Conservation (phyloP, 2,329 filamentous ascomycete genomes). For the Keithomyces neogunnii region DNA sequence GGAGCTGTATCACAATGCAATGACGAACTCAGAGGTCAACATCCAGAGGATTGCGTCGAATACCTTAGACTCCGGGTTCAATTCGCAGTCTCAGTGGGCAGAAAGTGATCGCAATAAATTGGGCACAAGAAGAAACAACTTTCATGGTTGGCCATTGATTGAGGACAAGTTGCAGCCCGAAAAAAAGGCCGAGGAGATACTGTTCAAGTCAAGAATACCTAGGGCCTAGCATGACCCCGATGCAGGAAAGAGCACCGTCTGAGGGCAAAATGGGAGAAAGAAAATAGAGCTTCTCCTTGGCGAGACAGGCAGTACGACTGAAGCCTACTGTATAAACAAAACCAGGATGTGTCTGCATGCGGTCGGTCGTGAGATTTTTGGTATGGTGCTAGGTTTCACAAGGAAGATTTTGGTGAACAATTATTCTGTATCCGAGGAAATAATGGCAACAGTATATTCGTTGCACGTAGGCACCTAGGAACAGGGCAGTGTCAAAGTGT, state of each 20-base stretch:
- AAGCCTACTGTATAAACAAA: too few species aligned
- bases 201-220: background rate
- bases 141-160: background rate
- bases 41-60: background rate
- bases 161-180: conserved; percentile 14
- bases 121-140: background rate
- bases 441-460: too few species aligned
- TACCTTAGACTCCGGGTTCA: background rate
- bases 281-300: background rate
- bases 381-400: too few species aligned
- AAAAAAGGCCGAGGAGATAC: background rate
- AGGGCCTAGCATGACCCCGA: background rate
- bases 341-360: too few species aligned
- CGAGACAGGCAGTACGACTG: too few species aligned
- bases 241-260: background rate
- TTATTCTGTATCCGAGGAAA: too few species aligned
- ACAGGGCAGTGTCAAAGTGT: too few species aligned
- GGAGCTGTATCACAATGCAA: conserved; percentile 53
- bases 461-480: too few species aligned
- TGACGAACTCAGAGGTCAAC: conserved; percentile 15
- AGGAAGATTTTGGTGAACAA: too few species aligned
- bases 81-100: background rate
- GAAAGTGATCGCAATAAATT: background rate
- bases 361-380: too few species aligned
- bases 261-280: background rate